Evolutionary conservation across 2,329 filamentous ascomycete genomes (phyloP).

Genomic region (Colletotrichum liriopes): DNA sequence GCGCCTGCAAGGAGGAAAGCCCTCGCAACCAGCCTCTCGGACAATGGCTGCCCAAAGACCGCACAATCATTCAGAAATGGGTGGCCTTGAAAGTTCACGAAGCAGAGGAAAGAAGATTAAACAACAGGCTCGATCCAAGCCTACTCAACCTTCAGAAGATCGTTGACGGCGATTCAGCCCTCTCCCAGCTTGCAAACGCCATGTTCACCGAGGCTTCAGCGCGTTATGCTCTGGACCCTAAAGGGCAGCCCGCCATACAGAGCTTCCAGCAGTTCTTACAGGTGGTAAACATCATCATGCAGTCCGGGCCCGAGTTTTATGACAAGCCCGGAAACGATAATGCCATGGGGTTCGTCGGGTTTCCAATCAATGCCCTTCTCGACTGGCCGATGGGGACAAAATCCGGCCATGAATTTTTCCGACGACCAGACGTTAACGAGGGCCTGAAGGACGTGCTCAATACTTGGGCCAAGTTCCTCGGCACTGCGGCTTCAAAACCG

Average conservation of each 20-base stretch:
- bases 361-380: constrained; percentile 71
- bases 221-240: constrained; percentile 13
- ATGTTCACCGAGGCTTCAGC: constrained; percentile 29
- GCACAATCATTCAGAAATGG: background rate
- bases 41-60: constrained; percentile 12
- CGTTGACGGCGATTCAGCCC: background rate
- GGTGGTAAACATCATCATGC: background rate
- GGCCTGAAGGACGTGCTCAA: constrained; percentile 67
- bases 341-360: constrained; percentile 62
- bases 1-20: background rate
- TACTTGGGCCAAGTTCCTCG: constrained; percentile 54
- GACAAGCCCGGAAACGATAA: background rate
- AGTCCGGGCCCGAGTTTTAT: constrained; percentile 18
- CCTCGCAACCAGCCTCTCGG: background rate
- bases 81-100: constrained; percentile 2
- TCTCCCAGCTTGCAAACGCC: constrained; percentile 8
- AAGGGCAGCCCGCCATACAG: constrained; percentile 15
- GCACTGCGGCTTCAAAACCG: constrained; percentile 46
- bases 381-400: constrained; percentile 73
- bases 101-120: background rate
- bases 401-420: constrained; percentile 68
- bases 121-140: background rate
- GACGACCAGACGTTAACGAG: constrained; percentile 66
- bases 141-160: background rate
- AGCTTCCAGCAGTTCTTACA: constrained; percentile 21